Base-by-base conservation (phyloP, 2,329 filamentous ascomycete species). In the Colletotrichum abscissum region DNA sequence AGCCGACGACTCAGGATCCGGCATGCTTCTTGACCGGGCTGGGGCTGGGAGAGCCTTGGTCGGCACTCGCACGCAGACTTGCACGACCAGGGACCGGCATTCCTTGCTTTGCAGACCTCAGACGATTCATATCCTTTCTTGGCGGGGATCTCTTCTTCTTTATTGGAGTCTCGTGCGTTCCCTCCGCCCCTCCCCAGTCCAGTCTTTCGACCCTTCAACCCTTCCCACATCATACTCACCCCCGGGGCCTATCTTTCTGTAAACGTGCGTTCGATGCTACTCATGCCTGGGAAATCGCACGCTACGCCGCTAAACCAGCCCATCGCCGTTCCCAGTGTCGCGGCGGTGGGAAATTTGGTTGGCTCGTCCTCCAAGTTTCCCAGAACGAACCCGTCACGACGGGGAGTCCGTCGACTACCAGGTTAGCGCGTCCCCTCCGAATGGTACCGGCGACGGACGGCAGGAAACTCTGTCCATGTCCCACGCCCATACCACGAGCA, bases 351-450 rank as follows among this genome's bases (percentile, higher is more conserved):
- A 69, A 42, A 49, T 24, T 26, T 55, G 30, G 30, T 28, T 19
- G 19, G 35, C 57, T 46, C 42, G 16, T 46, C 42, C 2, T n/a
- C 19, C 42, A 46, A 46, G 42, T 46, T 46, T 46, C 42, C 30
- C 33, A 33, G 38, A 54, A 42, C 46, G 52, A 54, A 42, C 46
- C 65, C 58, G 57, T 59, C 66, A 49, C 58, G 59, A 54, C 69
- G 65, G 65, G 58, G 63, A 63, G 35, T 64, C 69, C 66, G 65
- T 63, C 65, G 35, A 64, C 28, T 35, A 64, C 67, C 35, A 38
- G 52, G 63, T 66, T 66, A 69, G 69, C 58, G 65, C 65, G 65
- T 60, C 33, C 64, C 58, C 63, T 64, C 63, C n/a, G 57, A 67
- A 49, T 63, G 68, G 54, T 60, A 71, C 60, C 11, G 30, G 9